Evolutionary conservation across 2,329 filamentous ascomycete species (phyloP), one percentile per base, ranked within the genome.

Genomic region (Cytospora paraplurivora): DNA sequence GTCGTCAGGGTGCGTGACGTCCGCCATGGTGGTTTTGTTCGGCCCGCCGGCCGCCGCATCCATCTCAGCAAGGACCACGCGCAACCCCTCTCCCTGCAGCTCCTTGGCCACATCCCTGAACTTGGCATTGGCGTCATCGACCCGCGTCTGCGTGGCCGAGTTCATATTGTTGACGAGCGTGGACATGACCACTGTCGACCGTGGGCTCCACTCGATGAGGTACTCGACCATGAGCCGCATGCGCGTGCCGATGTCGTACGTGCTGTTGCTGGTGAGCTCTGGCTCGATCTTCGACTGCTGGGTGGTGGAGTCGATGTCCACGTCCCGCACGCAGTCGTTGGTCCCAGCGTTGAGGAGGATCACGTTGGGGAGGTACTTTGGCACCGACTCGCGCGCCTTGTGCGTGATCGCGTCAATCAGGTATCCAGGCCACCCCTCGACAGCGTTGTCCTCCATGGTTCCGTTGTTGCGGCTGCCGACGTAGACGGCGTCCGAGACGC

Each of bases 361-460:
- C 37, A 80, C 66, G 66, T 80, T 78, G 11, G 78, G 79, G 61
- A 72, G 70, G 34, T 68, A 70, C 2, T 64, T 27, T 1, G 72
- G 71, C 5, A 78, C 72, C 1, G 74, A 72, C 4, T 19, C 37
- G 33, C 66, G 65, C 32, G 76, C 77, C 63, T 76, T 77, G 34
- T 34, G 68, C 51, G 70, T 64, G 41, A 81, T 74, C 66, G 79
- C 66, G 34, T 74, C 75, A 69, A 82, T 76, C 54, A 76, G 75
- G 51, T 72, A 71, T 32, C 76, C 79, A 0, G 76, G 74, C 74
- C 79, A 79, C 38, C 79, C 79, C 67, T 82, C 80, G 66, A 78
- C 74, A 13, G 78, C 74, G 68, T 77, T 77, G 68, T 78, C 72
- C 27, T 21, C 41, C 78, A 81, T 80, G 62, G 66, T 71, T 47